These are phyloP conservation scores for Primulina tabacum DNA, from an alignment of 257 asterid genomes.

Conservation along the genomic window DNA sequence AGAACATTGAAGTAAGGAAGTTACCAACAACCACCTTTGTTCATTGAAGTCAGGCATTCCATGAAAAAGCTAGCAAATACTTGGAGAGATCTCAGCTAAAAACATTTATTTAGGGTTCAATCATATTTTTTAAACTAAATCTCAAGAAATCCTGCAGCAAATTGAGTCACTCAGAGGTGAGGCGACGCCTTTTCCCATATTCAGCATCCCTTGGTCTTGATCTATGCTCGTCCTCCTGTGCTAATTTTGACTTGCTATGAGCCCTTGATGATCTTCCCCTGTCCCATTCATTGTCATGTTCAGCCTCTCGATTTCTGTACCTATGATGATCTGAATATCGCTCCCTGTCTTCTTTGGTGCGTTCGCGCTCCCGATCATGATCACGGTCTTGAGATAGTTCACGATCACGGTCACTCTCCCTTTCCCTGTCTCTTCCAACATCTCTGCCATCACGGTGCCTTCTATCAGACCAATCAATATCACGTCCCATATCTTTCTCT, in stretches of 20 bases:
- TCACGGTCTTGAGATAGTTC: constrained; percentile 55
- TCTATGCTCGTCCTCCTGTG: constrained; percentile 62
- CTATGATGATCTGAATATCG: constrained; percentile 60
- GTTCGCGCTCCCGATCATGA: constrained; percentile 49
- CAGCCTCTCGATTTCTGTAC: constrained; percentile 59
- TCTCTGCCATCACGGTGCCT: constrained; percentile 62
- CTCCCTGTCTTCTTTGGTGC: constrained; percentile 62
- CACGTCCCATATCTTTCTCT: constrained; percentile 50
- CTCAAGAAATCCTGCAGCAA: constrained; percentile 16
- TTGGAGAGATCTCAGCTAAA: constrained; percentile 31
- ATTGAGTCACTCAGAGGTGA: constrained; percentile 52
- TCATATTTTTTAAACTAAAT: constrained; percentile 25
- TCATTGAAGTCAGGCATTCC: constrained; percentile 24
- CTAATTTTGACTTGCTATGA: constrained; percentile 54
- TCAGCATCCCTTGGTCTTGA: constrained; percentile 79
- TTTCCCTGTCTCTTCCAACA: constrained; percentile 54
- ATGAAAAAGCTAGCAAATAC: constrained; percentile 31
- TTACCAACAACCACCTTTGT: constrained; percentile 23
- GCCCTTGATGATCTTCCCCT: constrained; percentile 73
- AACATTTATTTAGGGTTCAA: constrained; percentile 29
- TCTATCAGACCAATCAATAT: constrained; percentile 59
- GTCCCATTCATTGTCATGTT: constrained; percentile 64
- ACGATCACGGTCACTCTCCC: constrained; percentile 53
- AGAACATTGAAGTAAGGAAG: constrained; percentile 27
- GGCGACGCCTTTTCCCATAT: constrained; percentile 66